These are phyloP conservation scores for Aspergillus luchuensis DNA, from an alignment of 2,329 filamentous ascomycete species.

Conservation along the genomic window DNA sequence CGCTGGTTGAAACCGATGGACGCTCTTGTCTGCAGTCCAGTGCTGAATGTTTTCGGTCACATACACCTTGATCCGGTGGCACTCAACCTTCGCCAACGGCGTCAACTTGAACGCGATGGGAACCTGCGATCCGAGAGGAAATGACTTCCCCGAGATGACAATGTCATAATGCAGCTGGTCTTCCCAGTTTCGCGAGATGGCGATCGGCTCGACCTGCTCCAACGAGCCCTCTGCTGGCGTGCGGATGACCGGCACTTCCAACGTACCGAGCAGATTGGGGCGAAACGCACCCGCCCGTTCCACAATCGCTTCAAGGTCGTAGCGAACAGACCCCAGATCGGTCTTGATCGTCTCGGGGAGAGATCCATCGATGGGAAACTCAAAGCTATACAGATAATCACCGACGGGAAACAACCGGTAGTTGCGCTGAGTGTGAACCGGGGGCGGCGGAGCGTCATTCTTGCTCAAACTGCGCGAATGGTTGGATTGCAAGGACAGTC, in stretches of 20 bases:
- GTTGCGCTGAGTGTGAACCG: slow-evolving; percentile 70
- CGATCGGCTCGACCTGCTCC: slow-evolving; percentile 90
- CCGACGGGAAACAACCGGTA: slow-evolving; percentile 83
- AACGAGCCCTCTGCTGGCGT: slow-evolving; percentile 84
- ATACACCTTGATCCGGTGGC: slow-evolving; percentile 88
- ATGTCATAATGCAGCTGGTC: slow-evolving; percentile 96
- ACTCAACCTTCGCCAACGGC: slow-evolving; percentile 87
- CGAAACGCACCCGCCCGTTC: slow-evolving; percentile 89
- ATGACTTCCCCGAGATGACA: slow-evolving; percentile 92
- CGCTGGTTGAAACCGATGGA: slow-evolving; percentile 80
- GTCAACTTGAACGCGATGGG: slow-evolving; percentile 94
- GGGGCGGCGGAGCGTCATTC: slow-evolving; percentile 63
- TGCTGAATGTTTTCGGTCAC: slow-evolving; percentile 91
- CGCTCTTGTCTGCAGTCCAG: slow-evolving; percentile 80
- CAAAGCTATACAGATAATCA: slow-evolving; percentile 75
- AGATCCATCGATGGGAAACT: slow-evolving; percentile 76
- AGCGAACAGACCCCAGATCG: slow-evolving; percentile 82
- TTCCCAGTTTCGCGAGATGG: slow-evolving; percentile 91
- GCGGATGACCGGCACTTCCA: slow-evolving; percentile 81
- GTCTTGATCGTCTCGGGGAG: slow-evolving; percentile 82
- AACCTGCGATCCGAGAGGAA: slow-evolving; percentile 82
- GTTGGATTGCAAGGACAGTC: slow-evolving; percentile 75
- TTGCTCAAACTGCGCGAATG: slow-evolving; percentile 85
- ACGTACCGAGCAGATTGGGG: slow-evolving; percentile 77
- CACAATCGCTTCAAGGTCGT: slow-evolving; percentile 81